A percentile compares a stretch with the other conserved stretches of the same genome.
Conservation (phyloP, 2,329 filamentous ascomycete genomes). For the Pezizomycotina sp. region DNA sequence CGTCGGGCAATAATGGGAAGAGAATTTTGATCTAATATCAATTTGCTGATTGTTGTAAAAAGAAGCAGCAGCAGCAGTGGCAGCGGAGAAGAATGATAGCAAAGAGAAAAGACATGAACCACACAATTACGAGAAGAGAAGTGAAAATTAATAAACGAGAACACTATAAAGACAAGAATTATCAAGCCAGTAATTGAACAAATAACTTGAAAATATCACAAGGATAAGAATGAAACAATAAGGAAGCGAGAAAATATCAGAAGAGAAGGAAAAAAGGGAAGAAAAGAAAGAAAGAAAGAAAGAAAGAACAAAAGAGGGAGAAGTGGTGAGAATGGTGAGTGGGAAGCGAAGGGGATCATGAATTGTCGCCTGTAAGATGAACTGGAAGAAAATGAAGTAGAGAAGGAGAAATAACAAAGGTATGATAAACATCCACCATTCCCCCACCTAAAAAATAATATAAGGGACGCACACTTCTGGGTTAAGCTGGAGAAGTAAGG, state of each 20-base stretch:
- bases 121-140: conserved; percentile 1
- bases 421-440: too few relatives aligned
- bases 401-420: not conserved
- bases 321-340: conserved; percentile 5
- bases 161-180: not conserved
- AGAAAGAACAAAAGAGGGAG: not conserved
- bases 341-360: conserved; percentile 4
- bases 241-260: conserved; percentile 1
- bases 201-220: not conserved
- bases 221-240: conserved; percentile 1
- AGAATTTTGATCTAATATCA: too few relatives aligned
- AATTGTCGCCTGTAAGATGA: conserved; percentile 4
- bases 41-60: too few relatives aligned
- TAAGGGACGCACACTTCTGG: too few relatives aligned
- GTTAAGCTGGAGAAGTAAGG: too few relatives aligned
- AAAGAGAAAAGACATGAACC: conserved; percentile 2
- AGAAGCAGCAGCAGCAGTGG: too few relatives aligned
- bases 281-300: conserved; percentile 1
- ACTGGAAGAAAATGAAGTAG: not conserved
- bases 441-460: too few relatives aligned
- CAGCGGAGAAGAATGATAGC: too few relatives aligned
- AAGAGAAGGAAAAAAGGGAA: not conserved
- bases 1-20: conserved; percentile 11
- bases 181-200: not conserved
- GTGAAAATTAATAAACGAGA: conserved; percentile 1